phyloP scores from a whole-genome alignment of 2,329 filamentous ascomycete genomes.

The Monilinia vaccinii-corymbosi region DNA sequence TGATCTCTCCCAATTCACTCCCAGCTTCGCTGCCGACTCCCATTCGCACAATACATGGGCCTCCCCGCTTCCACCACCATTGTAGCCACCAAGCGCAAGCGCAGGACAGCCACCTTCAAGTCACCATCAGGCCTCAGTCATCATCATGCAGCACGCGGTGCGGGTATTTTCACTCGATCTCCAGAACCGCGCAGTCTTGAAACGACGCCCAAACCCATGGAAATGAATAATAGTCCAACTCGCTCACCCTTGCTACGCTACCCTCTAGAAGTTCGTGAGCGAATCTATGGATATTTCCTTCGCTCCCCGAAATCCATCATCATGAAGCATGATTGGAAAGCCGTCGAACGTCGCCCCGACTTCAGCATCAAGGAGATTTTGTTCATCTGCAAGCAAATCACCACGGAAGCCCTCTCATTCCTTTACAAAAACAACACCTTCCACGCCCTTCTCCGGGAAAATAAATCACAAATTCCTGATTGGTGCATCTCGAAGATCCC shows the following conservation, averaged over 20 bases:
- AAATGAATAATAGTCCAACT: constrained; percentile 15
- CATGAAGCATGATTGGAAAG: constrained; percentile 19
- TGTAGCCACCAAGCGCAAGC: constrained; percentile 1
- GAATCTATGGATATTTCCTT: constrained; percentile 21
- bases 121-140: neutral
- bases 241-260: constrained; percentile 17
- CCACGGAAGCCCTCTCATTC: constrained; percentile 17
- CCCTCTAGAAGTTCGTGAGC: constrained; percentile 22
- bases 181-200: neutral
- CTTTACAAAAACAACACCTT: constrained; percentile 23
- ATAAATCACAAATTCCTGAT: neutral
- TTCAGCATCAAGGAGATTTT: constrained; percentile 10
- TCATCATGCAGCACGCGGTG: neutral
- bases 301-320: constrained; percentile 18
- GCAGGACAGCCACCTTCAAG: neutral
- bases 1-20: neutral
- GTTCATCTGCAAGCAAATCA: constrained; percentile 22
- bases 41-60: constrained; percentile 10
- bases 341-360: constrained; percentile 13
- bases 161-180: neutral
- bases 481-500: constrained; percentile 7
- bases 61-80: neutral
- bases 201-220: neutral
- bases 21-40: neutral
- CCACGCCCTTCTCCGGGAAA: constrained; percentile 17